A percentile compares a stretch with the other conserved stretches of the same genome.
Evolutionary conservation across 2,329 filamentous ascomycete genomes (phyloP).

Genomic region (Ceratocystis destructans): DNA sequence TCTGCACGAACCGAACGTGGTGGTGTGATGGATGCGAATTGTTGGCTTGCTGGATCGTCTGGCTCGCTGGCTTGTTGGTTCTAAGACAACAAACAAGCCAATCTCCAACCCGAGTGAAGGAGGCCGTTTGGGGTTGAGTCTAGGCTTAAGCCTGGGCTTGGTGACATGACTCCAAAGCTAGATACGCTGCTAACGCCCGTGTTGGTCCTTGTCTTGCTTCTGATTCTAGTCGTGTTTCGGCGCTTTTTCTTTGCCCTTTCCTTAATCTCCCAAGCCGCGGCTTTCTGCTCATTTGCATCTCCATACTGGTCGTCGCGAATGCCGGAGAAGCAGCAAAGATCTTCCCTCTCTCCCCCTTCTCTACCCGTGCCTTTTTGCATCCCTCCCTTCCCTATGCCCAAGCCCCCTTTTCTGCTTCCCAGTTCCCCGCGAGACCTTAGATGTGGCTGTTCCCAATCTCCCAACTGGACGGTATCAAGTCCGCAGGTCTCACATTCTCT

Average conservation of each 20-base stretch:
- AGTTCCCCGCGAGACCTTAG: background rate
- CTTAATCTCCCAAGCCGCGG: background rate
- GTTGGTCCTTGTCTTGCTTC: too few relatives aligned
- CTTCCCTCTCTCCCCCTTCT: background rate
- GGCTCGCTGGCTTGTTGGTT: too few relatives aligned
- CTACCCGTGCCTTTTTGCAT: background rate
- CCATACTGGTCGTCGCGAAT: background rate
- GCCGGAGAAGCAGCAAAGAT: background rate
- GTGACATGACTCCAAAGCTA: too few relatives aligned
- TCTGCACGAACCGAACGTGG: too few relatives aligned
- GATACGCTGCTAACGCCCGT: too few relatives aligned
- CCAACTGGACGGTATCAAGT: background rate
- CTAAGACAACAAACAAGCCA: too few relatives aligned
- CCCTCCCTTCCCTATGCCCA: background rate
- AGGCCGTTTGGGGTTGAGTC: too few relatives aligned
- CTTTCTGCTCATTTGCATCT: background rate
- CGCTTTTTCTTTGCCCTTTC: background rate
- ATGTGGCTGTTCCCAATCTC: background rate
- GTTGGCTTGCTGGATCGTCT: too few relatives aligned
- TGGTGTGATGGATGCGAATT: too few relatives aligned
- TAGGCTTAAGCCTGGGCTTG: too few relatives aligned
- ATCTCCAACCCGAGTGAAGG: too few relatives aligned
- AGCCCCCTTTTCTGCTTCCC: background rate
- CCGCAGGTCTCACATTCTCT: background rate
- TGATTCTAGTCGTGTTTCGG: background rate